A percentile compares a stretch with the other conserved stretches of the same genome.
phyloP scores from a whole-genome alignment of 2,329 filamentous ascomycete species.

The Shiraia sp. region DNA sequence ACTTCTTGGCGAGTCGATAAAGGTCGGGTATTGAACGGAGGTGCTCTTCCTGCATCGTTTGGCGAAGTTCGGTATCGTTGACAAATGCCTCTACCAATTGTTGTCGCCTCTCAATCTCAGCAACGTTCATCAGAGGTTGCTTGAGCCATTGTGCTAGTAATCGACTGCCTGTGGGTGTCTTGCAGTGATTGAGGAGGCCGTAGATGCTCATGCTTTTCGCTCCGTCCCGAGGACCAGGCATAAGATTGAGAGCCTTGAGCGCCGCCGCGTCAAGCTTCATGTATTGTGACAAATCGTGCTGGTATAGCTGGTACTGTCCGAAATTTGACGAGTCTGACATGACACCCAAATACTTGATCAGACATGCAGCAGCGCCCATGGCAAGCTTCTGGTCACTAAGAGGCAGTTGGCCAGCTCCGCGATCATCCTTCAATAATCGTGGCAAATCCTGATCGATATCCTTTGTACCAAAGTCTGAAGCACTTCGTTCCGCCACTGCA shows the following conservation, averaged over 20 bases:
- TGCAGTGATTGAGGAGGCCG: constrained; percentile 94
- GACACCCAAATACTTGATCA: constrained; percentile 92
- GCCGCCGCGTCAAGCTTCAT: constrained; percentile 98
- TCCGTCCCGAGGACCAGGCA: constrained; percentile 93
- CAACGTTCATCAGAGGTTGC: constrained; percentile 89
- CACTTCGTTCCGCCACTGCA: constrained; percentile 79
- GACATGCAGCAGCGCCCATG: constrained; percentile 89
- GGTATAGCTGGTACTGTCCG: constrained; percentile 94
- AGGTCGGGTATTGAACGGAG: constrained; percentile 90
- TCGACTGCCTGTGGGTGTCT: constrained; percentile 89
- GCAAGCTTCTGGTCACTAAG: constrained; percentile 93
- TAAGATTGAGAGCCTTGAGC: constrained; percentile 90
- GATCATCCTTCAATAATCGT: constrained; percentile 83
- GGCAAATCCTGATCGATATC: constrained; percentile 96
- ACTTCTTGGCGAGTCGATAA: constrained; percentile 90
- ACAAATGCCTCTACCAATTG: constrained; percentile 95
- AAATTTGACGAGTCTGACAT: constrained; percentile 93
- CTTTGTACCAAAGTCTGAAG: constrained; percentile 77
- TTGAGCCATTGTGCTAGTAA: constrained; percentile 95
- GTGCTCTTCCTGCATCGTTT: constrained; percentile 97
- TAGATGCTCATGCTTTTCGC: constrained; percentile 98
- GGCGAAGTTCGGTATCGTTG: constrained; percentile 86
- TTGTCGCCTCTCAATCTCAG: constrained; percentile 87
- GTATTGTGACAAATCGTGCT: constrained; percentile 93
- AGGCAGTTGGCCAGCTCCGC: constrained; percentile 73